phyloP scores from a whole-genome alignment of 768 basidiomycete genomes.

The Sarcodon sp. region DNA sequence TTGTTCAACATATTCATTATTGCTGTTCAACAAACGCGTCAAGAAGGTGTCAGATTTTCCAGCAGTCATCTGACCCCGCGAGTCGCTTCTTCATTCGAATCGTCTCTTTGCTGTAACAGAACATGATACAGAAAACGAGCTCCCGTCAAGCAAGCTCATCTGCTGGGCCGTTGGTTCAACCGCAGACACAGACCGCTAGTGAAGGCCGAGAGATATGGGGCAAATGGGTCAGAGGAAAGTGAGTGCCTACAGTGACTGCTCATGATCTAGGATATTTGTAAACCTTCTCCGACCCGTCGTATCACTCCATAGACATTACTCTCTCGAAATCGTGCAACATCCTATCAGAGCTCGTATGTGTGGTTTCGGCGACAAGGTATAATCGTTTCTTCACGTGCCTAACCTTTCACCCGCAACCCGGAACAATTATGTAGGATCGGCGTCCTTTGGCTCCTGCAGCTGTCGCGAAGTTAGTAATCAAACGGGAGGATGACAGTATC shows the following conservation, averaged over 20 bases:
- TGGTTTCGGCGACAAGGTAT: conserved; percentile 91
- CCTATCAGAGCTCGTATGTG: conserved; percentile 90
- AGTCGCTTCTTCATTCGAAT: no score
- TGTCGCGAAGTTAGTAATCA: conserved; percentile 72
- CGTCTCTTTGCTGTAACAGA: background rate
- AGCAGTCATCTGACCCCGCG: no score
- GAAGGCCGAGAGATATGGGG: conserved; percentile 56
- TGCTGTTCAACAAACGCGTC: no score
- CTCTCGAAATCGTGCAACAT: conserved; percentile 77
- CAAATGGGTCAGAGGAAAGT: conserved; percentile 56
- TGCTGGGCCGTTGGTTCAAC: conserved; percentile 9
- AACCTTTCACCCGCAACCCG: conserved; percentile 4
- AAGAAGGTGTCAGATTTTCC: no score
- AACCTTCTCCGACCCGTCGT: conserved; percentile 4
- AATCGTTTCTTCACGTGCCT: conserved; percentile 7
- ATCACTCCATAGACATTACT: conserved; percentile 47
- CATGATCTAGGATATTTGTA: conserved; percentile 1
- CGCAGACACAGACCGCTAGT: conserved; percentile 6
- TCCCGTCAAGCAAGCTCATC: conserved; percentile 23
- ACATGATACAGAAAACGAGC: conserved; percentile 60
- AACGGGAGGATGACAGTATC: conserved; percentile 48
- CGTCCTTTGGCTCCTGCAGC: conserved; percentile 87
- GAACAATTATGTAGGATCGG: conserved; percentile 51
- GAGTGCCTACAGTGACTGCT: conserved; percentile 11
- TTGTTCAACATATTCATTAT: no score